These are phyloP conservation scores for Anisogramma anomala DNA, from an alignment of 2,329 filamentous ascomycete species.

Conservation along the genomic window DNA sequence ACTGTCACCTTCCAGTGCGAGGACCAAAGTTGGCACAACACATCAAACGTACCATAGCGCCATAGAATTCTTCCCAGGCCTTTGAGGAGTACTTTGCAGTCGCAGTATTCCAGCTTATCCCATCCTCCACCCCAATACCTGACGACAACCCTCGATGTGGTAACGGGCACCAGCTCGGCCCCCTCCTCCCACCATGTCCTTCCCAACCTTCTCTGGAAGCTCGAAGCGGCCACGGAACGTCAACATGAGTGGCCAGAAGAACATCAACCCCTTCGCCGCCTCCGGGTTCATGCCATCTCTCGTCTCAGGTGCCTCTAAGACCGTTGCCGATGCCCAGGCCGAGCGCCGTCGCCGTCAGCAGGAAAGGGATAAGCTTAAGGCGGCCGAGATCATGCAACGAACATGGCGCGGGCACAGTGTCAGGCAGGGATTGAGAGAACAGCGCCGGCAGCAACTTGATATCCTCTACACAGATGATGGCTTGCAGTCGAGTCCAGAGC, in stretches of 20 bases:
- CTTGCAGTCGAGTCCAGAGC: slow-evolving; percentile 21
- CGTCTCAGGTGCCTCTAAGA: slow-evolving; percentile 57
- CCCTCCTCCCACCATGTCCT: slow-evolving; percentile 46
- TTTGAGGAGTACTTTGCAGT: not conserved
- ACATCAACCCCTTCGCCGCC: slow-evolving; percentile 66
- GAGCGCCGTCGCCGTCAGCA: slow-evolving; percentile 70
- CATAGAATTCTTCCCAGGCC: too few species aligned
- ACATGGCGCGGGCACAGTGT: slow-evolving; percentile 68
- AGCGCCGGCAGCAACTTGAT: slow-evolving; percentile 54
- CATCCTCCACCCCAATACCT: not conserved
- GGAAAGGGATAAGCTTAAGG: slow-evolving; percentile 66
- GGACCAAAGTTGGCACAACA: too few species aligned
- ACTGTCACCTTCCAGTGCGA: too few species aligned
- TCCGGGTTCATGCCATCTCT: slow-evolving; percentile 44
- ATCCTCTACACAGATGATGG: slow-evolving; percentile 34
- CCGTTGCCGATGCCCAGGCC: slow-evolving; percentile 75
- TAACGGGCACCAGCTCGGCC: not conserved
- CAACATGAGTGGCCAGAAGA: slow-evolving; percentile 73
- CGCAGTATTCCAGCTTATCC: not conserved
- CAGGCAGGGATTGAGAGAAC: slow-evolving; percentile 45
- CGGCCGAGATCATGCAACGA: slow-evolving; percentile 63
- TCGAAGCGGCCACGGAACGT: slow-evolving; percentile 81
- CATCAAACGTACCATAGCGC: too few species aligned
- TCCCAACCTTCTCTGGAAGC: slow-evolving; percentile 80
- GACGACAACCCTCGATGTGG: slow-evolving; percentile 1